Conservation (phyloP, 164 flowering plant genomes). For the Vitis labrusca region DNA sequence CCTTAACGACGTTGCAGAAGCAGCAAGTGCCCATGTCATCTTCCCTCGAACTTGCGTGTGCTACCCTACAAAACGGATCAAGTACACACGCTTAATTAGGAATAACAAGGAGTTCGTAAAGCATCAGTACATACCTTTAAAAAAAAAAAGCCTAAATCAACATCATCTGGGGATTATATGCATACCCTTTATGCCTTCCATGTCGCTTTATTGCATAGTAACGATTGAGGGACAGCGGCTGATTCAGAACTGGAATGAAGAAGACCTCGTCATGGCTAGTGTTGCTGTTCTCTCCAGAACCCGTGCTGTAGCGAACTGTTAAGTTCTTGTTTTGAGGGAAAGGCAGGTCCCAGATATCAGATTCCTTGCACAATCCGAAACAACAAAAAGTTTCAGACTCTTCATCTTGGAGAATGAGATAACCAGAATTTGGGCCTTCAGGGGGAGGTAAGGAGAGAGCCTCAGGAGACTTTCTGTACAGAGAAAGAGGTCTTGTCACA, state of each 20-base stretch:
- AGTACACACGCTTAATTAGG: no score
- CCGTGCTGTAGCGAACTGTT: slow-evolving; percentile 12
- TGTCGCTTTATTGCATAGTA: slow-evolving; percentile 32
- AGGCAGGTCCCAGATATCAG: slow-evolving; percentile 23
- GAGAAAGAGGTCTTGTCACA: slow-evolving; percentile 48
- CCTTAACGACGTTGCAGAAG: slow-evolving; percentile 14
- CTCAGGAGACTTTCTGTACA: slow-evolving; percentile 26
- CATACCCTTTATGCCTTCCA: slow-evolving; percentile 40
- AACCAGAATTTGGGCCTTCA: slow-evolving; percentile 40
- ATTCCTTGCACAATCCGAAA: slow-evolving; percentile 28
- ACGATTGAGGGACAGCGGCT: slow-evolving; percentile 34
- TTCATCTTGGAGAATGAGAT: slow-evolving; percentile 33
- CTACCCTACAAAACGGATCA: slow-evolving; percentile 20
- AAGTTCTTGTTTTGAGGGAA: slow-evolving; percentile 47
- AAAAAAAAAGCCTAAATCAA: no score
- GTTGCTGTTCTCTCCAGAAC: background rate
- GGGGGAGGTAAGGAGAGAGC: slow-evolving; percentile 27
- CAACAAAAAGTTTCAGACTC: slow-evolving; percentile 28
- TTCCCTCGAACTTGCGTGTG: slow-evolving; percentile 24
- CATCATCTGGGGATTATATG: no score
- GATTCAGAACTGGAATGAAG: slow-evolving; percentile 39
- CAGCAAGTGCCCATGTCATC: slow-evolving; percentile 26
- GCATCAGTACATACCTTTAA: background rate
- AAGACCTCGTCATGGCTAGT: slow-evolving; percentile 11
- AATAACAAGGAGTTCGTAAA: background rate